Conservation (phyloP, 1,139 yeast genomes). For the Hansenula lynferdii region DNA sequence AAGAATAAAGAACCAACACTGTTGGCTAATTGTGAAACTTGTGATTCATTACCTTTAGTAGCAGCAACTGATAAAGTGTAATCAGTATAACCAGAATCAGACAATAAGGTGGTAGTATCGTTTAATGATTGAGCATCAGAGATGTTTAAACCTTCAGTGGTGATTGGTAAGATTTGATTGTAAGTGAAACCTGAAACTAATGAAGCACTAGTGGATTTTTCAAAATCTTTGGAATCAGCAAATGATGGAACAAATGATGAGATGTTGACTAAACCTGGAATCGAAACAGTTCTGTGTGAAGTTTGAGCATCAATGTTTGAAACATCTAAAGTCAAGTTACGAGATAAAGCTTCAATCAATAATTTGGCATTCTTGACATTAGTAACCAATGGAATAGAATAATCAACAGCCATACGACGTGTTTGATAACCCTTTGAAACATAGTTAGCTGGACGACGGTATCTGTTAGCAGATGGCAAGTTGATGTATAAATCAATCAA, state of each 20-base stretch:
- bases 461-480: constrained; percentile 93
- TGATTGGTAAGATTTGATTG: constrained; percentile 74
- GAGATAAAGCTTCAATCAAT: constrained; percentile 86
- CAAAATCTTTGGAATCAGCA: constrained; percentile 51
- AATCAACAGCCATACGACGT: constrained; percentile 99
- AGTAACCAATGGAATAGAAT: constrained; percentile 95
- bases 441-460: constrained; percentile 98
- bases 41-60: constrained; percentile 59
- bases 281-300: constrained; percentile 72
- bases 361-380: constrained; percentile 97
- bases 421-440: constrained; percentile 97
- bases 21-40: constrained; percentile 57
- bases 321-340: constrained; percentile 63
- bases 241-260: constrained; percentile 75
- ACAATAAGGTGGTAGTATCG: constrained; percentile 55
- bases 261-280: constrained; percentile 86
- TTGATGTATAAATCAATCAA: constrained; percentile 94
- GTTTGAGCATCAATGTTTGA: constrained; percentile 85
- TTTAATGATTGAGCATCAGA: constrained; percentile 61
- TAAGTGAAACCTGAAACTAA: constrained; percentile 88
- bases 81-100: constrained; percentile 69
- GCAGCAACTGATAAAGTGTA: constrained; percentile 84
- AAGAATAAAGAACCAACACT: constrained; percentile 76
- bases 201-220: constrained; percentile 63
- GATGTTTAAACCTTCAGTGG: constrained; percentile 57